Percentiles rank a stretch among this genome's conserved stretches.
These are phyloP conservation scores for Acacia pycnantha DNA, from an alignment of 331 rosid genomes.

Conservation along the genomic window DNA sequence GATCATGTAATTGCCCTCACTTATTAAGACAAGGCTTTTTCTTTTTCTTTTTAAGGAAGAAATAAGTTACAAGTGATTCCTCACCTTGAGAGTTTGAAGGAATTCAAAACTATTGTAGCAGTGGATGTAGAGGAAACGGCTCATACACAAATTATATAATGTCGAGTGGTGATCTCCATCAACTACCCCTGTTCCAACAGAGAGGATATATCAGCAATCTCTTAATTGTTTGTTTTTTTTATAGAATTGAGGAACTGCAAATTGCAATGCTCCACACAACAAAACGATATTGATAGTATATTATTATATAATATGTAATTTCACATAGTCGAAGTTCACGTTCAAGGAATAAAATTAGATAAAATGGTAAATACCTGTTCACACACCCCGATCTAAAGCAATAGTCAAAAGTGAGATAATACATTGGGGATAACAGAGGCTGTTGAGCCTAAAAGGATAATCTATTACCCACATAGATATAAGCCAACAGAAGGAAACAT, in stretches of 20 bases:
- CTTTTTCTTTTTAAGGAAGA: not conserved
- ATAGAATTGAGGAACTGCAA: not conserved
- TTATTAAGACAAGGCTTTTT: not conserved
- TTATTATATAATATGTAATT: not conserved
- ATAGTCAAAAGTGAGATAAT: not conserved
- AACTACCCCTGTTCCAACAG: slow-evolving; percentile 29
- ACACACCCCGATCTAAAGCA: not conserved
- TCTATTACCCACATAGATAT: not conserved
- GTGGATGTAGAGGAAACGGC: slow-evolving; percentile 67
- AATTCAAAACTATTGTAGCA: slow-evolving; percentile 79
- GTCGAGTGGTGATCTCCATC: slow-evolving; percentile 30
- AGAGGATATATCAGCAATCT: slow-evolving; percentile 15
- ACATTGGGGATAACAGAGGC: not conserved
- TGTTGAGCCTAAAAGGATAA: not conserved
- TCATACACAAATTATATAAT: slow-evolving; percentile 62
- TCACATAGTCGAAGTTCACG: not conserved
- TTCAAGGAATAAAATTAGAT: not conserved
- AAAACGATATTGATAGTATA: not conserved
- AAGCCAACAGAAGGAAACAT: not conserved
- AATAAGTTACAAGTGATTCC: not conserved
- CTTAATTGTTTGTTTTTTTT: slow-evolving; percentile 18
- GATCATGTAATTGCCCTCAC: not conserved
- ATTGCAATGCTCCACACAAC: not conserved
- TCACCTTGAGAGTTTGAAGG: slow-evolving; percentile 89
- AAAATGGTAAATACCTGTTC: not conserved